phyloP scores from a whole-genome alignment of 2,329 filamentous ascomycete species.

The Taxawa tesnikishii region DNA sequence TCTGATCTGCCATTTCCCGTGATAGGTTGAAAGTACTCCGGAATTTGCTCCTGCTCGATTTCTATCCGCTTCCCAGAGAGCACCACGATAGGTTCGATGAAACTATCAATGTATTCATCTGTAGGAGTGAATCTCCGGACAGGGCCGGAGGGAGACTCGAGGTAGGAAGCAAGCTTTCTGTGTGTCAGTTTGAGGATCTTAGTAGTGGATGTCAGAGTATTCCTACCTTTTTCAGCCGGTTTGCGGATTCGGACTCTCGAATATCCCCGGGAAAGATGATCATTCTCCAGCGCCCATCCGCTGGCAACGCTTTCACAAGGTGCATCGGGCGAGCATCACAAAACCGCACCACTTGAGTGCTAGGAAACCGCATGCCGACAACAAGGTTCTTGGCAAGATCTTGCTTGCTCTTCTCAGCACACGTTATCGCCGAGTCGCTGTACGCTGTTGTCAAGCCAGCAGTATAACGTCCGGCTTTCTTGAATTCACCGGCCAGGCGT shows the following conservation, averaged over 20 bases:
- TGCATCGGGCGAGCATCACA: slow-evolving; percentile 48
- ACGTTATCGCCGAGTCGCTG: slow-evolving; percentile 35
- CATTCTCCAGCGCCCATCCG: slow-evolving; percentile 40
- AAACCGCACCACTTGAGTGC: slow-evolving; percentile 45
- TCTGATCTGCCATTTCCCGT: slow-evolving; percentile 15
- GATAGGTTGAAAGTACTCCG: background rate
- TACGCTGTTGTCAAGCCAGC: slow-evolving; percentile 48
- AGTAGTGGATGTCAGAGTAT: too few relatives aligned
- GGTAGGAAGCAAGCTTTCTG: background rate
- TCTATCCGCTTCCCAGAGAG: background rate
- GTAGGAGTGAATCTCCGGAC: background rate
- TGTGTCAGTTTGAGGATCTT: too few relatives aligned
- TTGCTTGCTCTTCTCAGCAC: slow-evolving; percentile 19
- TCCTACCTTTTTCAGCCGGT: background rate
- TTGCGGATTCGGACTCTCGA: background rate
- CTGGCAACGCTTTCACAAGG: slow-evolving; percentile 34
- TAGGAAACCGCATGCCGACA: slow-evolving; percentile 39
- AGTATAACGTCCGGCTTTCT: slow-evolving; percentile 3
- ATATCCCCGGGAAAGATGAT: slow-evolving; percentile 38
- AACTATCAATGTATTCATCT: background rate
- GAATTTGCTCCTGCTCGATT: background rate
- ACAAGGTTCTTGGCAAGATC: slow-evolving; percentile 23
- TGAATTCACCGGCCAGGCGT: slow-evolving; percentile 7
- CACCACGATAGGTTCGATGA: background rate
- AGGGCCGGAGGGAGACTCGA: background rate